Conservation (phyloP, 2,329 filamentous ascomycete species). For the Ophiostoma australiae region DNA sequence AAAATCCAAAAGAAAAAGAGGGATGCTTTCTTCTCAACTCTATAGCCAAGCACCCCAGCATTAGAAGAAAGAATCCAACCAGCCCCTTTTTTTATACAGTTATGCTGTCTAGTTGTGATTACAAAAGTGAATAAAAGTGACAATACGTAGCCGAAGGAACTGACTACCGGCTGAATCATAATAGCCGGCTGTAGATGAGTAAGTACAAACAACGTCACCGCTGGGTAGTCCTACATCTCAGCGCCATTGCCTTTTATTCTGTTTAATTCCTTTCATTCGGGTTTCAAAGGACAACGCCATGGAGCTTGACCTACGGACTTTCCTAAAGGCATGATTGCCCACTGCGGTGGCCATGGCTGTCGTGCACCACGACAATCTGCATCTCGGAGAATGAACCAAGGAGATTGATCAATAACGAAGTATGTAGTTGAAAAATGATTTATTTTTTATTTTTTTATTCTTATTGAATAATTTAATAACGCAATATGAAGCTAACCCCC, state of each 20-base stretch:
- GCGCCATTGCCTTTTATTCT: no score
- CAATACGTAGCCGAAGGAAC: neutral
- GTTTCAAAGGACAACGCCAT: no score
- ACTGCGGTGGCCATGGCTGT: neutral
- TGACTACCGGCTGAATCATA: neutral
- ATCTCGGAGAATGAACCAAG: no score
- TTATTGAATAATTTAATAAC: no score
- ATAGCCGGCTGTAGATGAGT: neutral
- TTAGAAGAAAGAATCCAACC: neutral
- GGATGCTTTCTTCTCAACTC: neutral
- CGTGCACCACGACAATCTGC: no score
- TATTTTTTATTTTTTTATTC: no score
- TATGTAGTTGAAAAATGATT: no score
- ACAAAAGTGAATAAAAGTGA: neutral
- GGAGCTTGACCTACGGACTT: no score
- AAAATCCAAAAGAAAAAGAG: constrained; percentile 6
- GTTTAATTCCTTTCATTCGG: no score
- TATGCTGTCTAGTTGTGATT: neutral
- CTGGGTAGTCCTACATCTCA: neutral
- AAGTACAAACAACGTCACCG: neutral
- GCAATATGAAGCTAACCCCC: neutral
- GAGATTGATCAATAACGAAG: no score
- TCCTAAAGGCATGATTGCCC: no score
- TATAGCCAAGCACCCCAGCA: constrained; percentile 8
- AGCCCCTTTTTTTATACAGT: neutral